These are phyloP conservation scores for Tolypocladium inflatum DNA, from an alignment of 2,329 filamentous ascomycete genomes.

Conservation along the genomic window DNA sequence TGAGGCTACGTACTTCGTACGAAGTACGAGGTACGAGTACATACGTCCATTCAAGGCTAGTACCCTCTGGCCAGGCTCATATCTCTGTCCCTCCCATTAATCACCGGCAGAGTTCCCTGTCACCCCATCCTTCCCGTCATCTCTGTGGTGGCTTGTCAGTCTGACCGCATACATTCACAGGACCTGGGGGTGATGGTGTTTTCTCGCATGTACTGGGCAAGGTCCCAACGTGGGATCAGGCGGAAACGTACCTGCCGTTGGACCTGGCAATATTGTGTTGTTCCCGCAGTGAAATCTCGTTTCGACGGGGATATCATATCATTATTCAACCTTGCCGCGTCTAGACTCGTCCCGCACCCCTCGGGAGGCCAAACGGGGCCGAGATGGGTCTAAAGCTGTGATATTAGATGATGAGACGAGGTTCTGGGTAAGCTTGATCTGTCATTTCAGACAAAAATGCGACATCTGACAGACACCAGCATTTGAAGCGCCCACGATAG, in stretches of 20 bases:
- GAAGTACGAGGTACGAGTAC: not conserved
- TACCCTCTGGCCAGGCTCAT: not conserved
- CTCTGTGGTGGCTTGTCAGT: not conserved
- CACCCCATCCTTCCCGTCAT: not conserved
- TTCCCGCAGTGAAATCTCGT: not conserved
- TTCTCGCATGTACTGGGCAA: not conserved
- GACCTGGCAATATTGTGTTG: not conserved
- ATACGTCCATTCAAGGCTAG: not conserved
- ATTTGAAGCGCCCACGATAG: not conserved
- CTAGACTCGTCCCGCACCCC: not conserved
- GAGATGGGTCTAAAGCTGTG: not conserved
- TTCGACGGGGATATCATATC: not conserved
- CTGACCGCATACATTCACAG: not conserved
- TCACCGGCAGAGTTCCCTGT: not conserved
- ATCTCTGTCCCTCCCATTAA: not conserved
- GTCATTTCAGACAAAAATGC: conserved; percentile 4
- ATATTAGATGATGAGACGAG: conserved; percentile 1
- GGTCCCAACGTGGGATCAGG: not conserved
- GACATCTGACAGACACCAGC: conserved; percentile 7
- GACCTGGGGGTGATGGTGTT: not conserved
- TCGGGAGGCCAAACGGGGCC: not conserved
- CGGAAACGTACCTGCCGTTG: not conserved
- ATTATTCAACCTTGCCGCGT: not conserved
- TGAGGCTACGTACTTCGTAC: not conserved
- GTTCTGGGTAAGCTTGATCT: conserved; percentile 4